Evolutionary conservation across 306 rosid genomes (phyloP), one percentile per base, ranked within the genome.

Genomic region (Fagus sylvatica): DNA sequence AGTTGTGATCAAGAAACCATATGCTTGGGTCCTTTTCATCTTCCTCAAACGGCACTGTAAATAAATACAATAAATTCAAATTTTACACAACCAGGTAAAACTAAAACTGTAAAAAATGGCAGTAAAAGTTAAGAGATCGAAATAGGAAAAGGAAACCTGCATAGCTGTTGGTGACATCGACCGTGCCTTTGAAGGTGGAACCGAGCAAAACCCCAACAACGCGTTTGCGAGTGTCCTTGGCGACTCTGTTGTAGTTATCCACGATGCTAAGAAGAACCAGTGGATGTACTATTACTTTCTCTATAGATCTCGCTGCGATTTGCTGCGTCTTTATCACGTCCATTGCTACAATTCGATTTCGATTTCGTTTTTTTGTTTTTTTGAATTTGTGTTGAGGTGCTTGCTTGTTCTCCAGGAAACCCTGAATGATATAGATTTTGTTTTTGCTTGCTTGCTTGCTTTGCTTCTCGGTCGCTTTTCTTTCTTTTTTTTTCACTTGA

Each of bases 1-100:
- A 94, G 76, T 94, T 91, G 83, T 91, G 98, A 76, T 94, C 98
- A 64, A 91, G 97, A 83, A 91, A 94, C 97, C 98, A 94, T 74
- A 94, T 94, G 83, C 94, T 89, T 0, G 97, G 93, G 80, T 91
- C 97, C 87, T 84, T 91, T 5, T 94, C 97, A 56, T 94, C 98
- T 84, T 94, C 98, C 85, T 94, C 98, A 72, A 94, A 94, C 22
- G 98, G 97, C 77, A 94, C 98, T 91, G 91, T 37, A 42, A 82
- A 7, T 16, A 39, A 1, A 65, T 15, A 36, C 5, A 30, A 61
- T 2, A 33, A 9, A 61, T 5, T 61, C 19, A 32, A 60, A 60
- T 2, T 60, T 12, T 60, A 60, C 7, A 60, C 32, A 30, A 60
- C 40, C n/a, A 32, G 32, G 4, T 10, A 1, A 15, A 15, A n/a